Evolutionary conservation across 768 basidiomycete species (phyloP).

Genomic region (Tremella mesenterica): DNA sequence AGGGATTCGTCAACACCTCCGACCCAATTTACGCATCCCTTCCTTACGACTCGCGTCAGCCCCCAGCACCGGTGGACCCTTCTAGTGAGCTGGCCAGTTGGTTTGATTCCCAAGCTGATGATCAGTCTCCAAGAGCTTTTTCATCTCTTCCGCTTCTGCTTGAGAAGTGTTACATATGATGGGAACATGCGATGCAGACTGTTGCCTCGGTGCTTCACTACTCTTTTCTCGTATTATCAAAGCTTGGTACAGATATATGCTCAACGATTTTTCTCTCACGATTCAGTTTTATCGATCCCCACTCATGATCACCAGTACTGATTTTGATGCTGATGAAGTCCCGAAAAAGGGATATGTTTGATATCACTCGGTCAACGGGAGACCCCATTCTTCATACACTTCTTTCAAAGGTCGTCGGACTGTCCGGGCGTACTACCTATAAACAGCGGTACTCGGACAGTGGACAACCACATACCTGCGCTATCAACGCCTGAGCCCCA

Average conservation of each 20-base stretch:
- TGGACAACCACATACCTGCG: slow-evolving; percentile 21
- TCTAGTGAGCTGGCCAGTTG: slow-evolving; percentile 58
- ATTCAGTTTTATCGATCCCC: no score
- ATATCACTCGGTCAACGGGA: slow-evolving; percentile 38
- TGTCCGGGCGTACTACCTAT: slow-evolving; percentile 33
- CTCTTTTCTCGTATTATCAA: no score
- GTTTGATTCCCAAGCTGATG: background rate
- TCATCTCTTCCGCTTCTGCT: slow-evolving; percentile 44
- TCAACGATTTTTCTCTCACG: no score
- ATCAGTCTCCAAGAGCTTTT: slow-evolving; percentile 45
- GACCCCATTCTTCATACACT: slow-evolving; percentile 36
- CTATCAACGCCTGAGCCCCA: slow-evolving; percentile 41
- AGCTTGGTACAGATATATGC: no score
- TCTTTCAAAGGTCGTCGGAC: slow-evolving; percentile 29
- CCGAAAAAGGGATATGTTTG: no score
- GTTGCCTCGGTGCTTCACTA: no score
- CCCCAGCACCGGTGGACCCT: slow-evolving; percentile 81
- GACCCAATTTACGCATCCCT: slow-evolving; percentile 60
- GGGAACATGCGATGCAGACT: no score
- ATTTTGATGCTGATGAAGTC: no score
- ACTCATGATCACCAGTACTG: no score
- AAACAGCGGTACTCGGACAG: background rate
- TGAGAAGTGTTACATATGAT: slow-evolving; percentile 17
- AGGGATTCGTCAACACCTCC: slow-evolving; percentile 57
- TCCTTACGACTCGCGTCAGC: slow-evolving; percentile 69